Conservation (phyloP, 306 rosid genomes). For the Cucurbita pepo region DNA sequence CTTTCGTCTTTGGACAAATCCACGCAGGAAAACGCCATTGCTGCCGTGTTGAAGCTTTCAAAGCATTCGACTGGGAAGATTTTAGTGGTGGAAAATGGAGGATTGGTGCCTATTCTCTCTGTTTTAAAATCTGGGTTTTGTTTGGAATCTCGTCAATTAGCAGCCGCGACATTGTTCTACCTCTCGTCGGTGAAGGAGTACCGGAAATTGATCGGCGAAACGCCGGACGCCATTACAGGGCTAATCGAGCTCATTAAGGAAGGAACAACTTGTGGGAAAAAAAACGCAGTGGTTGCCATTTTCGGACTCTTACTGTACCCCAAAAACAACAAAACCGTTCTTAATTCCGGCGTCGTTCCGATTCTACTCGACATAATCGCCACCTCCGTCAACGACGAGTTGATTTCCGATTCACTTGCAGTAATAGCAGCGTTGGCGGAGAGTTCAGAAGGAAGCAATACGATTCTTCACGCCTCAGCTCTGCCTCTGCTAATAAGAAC, state of each 20-base stretch:
- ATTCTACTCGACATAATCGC: conserved; percentile 27
- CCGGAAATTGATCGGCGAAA: conserved; percentile 44
- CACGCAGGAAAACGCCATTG: conserved; percentile 39
- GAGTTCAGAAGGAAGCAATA: conserved; percentile 34
- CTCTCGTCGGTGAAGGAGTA: conserved; percentile 41
- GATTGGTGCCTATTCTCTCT: conserved; percentile 22
- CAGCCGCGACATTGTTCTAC: conserved; percentile 59
- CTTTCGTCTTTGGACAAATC: conserved; percentile 10
- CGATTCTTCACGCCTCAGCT: conserved; percentile 17
- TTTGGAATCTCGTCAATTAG: conserved; percentile 39
- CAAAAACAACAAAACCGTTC: conserved; percentile 27
- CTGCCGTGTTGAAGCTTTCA: conserved; percentile 62
- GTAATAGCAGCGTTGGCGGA: conserved; percentile 50
- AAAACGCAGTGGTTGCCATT: conserved; percentile 60
- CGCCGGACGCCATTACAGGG: conserved; percentile 26
- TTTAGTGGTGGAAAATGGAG: conserved; percentile 27
- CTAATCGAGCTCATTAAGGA: conserved; percentile 38
- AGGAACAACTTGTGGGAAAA: conserved; percentile 55
- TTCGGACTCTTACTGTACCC: conserved; percentile 43
- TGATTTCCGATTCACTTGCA: conserved; percentile 33
- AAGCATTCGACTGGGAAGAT: conserved; percentile 40
- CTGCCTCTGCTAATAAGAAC: conserved; percentile 16
- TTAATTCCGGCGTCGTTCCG: conserved; percentile 38
- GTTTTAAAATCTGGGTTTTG: conserved; percentile 37
- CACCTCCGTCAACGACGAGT: conserved; percentile 27